These are phyloP conservation scores for Taphrina confusa DNA, from an alignment of 1,139 yeast genomes.

Conservation along the genomic window DNA sequence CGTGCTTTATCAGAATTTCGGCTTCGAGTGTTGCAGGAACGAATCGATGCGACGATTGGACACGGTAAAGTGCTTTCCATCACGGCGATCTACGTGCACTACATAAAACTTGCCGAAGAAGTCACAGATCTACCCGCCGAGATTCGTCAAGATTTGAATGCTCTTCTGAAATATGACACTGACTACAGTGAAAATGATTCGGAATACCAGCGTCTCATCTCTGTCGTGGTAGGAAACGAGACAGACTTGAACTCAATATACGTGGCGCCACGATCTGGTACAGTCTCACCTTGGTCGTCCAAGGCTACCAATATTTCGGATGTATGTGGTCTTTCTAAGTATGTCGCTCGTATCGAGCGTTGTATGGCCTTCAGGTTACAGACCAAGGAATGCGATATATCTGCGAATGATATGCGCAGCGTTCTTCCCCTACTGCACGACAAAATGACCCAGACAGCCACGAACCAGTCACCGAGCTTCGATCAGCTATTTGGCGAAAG, in stretches of 20 bases:
- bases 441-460: constrained; percentile 86
- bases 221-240: constrained; percentile 42
- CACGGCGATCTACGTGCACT: constrained; percentile 77
- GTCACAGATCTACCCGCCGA: constrained; percentile 45
- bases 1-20: constrained; percentile 86
- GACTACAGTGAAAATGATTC: constrained; percentile 59
- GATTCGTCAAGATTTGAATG: constrained; percentile 50
- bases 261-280: constrained; percentile 89
- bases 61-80: constrained; percentile 56
- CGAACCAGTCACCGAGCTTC: constrained; percentile 57
- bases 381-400: constrained; percentile 50
- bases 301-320: constrained; percentile 94
- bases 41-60: not conserved
- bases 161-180: constrained; percentile 73
- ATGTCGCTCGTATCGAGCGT: constrained; percentile 82
- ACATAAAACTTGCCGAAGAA: constrained; percentile 53
- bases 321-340: constrained; percentile 76
- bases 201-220: constrained; percentile 54
- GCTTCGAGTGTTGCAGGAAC: constrained; percentile 61
- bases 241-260: constrained; percentile 55
- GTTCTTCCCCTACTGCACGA: constrained; percentile 66
- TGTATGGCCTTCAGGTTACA: constrained; percentile 75
- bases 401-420: constrained; percentile 59
- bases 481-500: constrained; percentile 59
- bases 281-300: constrained; percentile 98